A percentile compares a stretch with the other conserved stretches of the same genome.
Conservation (phyloP, 2,329 filamentous ascomycete species). For the Fusarium proliferatum region DNA sequence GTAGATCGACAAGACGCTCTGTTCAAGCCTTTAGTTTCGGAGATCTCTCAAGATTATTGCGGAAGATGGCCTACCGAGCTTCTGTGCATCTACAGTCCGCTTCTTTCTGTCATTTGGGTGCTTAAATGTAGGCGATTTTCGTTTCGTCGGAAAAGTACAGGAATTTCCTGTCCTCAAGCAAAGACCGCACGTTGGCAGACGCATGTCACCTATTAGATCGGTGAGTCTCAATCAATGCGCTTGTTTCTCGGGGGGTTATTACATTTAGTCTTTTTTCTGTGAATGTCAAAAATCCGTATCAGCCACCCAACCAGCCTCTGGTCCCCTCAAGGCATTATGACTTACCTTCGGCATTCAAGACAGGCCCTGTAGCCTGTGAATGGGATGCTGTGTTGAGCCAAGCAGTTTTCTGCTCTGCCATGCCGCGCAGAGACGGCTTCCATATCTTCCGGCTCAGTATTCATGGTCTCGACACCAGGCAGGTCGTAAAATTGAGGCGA, state of each 20-base stretch:
- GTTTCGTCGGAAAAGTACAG: background rate
- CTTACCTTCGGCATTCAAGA: background rate
- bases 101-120: background rate
- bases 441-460: background rate
- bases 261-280: background rate
- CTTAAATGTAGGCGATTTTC: background rate
- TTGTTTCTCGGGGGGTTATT: fast-evolving
- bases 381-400: background rate
- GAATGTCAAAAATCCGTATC: background rate
- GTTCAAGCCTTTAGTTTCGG: background rate
- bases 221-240: background rate
- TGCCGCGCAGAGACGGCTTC: background rate
- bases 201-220: background rate
- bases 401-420: too few species aligned
- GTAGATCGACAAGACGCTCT: background rate
- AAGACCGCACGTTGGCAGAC: background rate
- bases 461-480: background rate
- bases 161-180: background rate
- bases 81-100: background rate
- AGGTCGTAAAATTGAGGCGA: background rate
- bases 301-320: background rate
- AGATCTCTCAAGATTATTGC: too few species aligned
- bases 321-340: too few species aligned
- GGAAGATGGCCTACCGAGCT: background rate
- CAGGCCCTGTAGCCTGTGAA: background rate